Evolutionary conservation across 2,329 filamentous ascomycete genomes (phyloP).

Genomic region (Colletotrichum siamense): DNA sequence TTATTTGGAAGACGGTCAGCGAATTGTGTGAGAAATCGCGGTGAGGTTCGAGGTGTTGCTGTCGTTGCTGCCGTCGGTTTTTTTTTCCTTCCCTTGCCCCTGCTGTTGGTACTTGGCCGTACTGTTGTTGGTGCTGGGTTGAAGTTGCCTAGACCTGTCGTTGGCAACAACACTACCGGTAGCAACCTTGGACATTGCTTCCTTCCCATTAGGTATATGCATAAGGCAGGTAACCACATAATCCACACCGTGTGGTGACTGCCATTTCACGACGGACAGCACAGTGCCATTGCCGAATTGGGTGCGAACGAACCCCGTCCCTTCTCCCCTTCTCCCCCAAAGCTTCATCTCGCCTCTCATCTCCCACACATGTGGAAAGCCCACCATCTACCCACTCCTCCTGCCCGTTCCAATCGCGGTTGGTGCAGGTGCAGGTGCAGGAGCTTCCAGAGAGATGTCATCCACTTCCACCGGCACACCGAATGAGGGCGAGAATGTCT

Average conservation of each 20-base stretch:
- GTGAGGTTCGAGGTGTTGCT: not conserved
- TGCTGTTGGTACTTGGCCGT: not conserved
- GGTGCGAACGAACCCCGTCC: not conserved
- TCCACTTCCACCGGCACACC: not conserved
- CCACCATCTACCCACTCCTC: not conserved
- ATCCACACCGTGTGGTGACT: not conserved
- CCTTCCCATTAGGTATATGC: not conserved
- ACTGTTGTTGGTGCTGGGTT: not conserved
- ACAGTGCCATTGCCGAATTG: not conserved
- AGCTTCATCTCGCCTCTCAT: conserved; percentile 1
- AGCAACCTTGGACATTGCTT: not conserved
- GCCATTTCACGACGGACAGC: not conserved
- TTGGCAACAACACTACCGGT: not conserved
- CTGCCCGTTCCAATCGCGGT: not conserved
- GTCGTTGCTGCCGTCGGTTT: not conserved
- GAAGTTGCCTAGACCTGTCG: not conserved
- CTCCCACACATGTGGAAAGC: not conserved
- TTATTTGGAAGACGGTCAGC: not conserved
- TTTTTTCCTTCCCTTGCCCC: not conserved
- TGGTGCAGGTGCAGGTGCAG: not conserved
- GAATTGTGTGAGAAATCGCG: not conserved
- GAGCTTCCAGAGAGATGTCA: not conserved
- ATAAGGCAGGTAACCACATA: not conserved
- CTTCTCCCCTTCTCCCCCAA: not conserved
- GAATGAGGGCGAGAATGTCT: not conserved